These are phyloP conservation scores for Typha latifolia DNA, from an alignment of 176 grass and related monocot genomes.

Conservation along the genomic window DNA sequence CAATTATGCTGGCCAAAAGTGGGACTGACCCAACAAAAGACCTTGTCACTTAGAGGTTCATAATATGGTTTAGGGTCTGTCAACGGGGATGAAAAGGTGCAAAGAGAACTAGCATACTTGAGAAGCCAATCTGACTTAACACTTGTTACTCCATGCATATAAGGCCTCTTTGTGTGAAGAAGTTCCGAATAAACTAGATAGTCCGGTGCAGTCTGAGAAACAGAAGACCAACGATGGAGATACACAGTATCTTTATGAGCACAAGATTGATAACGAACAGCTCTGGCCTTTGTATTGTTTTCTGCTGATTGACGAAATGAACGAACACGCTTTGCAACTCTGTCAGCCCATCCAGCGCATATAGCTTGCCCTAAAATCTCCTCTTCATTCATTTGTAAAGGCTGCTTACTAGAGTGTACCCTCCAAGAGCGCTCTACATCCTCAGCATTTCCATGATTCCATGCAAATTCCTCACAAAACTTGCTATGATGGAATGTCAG, in stretches of 20 bases:
- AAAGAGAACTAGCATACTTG: conserved; percentile 80
- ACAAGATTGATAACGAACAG: conserved; percentile 60
- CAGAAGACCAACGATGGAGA: conserved; percentile 65
- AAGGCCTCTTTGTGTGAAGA: conserved; percentile 78
- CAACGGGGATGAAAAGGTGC: conserved; percentile 78
- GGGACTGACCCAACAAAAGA: conserved; percentile 74
- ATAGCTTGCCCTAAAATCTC: conserved; percentile 73
- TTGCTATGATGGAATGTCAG: conserved; percentile 79
- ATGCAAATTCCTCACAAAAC: conserved; percentile 62
- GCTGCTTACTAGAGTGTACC: conserved; percentile 38
- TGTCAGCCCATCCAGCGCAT: conserved; percentile 89
- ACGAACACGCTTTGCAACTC: conserved; percentile 65
- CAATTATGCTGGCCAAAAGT: conserved; percentile 77
- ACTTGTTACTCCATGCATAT: conserved; percentile 85
- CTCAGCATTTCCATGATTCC: conserved; percentile 47
- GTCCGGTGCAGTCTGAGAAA: conserved; percentile 62
- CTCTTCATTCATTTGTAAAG: conserved; percentile 54
- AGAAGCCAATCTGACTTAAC: conserved; percentile 83
- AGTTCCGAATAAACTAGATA: conserved; percentile 92
- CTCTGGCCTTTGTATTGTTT: conserved; percentile 46
- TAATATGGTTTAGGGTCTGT: conserved; percentile 78
- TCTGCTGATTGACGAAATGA: conserved; percentile 33
- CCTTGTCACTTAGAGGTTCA: conserved; percentile 49
- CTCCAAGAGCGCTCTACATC: conserved; percentile 77
- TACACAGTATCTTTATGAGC: conserved; percentile 60